These are phyloP conservation scores for Polychytrium aggregatum DNA, from an alignment of 192 early-diverging fungal genomes.

Conservation along the genomic window DNA sequence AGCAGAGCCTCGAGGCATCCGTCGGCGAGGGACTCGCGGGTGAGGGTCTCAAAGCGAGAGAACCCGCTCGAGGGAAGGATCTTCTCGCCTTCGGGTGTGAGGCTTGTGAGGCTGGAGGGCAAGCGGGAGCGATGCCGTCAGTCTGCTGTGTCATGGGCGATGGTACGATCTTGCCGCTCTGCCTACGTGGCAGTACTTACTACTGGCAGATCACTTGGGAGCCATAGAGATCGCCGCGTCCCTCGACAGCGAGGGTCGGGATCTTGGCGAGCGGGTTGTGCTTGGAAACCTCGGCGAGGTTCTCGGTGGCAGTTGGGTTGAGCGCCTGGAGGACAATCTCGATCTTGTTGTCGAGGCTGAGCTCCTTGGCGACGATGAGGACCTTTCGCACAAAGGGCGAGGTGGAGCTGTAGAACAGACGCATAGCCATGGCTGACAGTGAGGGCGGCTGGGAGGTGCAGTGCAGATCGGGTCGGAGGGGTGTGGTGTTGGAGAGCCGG, in stretches of 20 bases:
- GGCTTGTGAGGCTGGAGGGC: background rate
- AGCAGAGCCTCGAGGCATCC: constrained; percentile 5
- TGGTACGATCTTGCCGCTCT: too few species aligned
- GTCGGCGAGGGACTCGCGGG: constrained; percentile 7
- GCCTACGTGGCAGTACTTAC: too few species aligned
- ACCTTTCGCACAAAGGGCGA: constrained; percentile 13
- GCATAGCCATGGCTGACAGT: constrained; percentile 9
- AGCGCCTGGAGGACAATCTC: constrained; percentile 1
- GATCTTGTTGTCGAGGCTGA: constrained; percentile 3
- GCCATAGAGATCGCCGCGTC: constrained; percentile 4
- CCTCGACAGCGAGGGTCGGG: constrained; percentile 10
- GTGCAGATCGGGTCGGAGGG: too few species aligned
- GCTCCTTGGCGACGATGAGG: constrained; percentile 10
- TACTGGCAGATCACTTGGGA: too few species aligned
- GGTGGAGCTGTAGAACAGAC: constrained; percentile 8
- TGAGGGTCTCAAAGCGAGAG: constrained; percentile 1
- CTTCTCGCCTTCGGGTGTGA: constrained; percentile 2
- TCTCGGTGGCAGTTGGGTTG: too few species aligned
- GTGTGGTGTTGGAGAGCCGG: too few species aligned
- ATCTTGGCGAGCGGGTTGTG: constrained; percentile 14
- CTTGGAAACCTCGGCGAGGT: background rate
- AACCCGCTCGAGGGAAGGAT: constrained; percentile 2
- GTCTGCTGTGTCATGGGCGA: too few species aligned
- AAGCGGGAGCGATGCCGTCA: background rate
- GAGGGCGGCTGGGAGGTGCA: too few species aligned